These are phyloP conservation scores for Metarhizium rileyi DNA, from an alignment of 2,329 filamentous ascomycete genomes.

Conservation along the genomic window DNA sequence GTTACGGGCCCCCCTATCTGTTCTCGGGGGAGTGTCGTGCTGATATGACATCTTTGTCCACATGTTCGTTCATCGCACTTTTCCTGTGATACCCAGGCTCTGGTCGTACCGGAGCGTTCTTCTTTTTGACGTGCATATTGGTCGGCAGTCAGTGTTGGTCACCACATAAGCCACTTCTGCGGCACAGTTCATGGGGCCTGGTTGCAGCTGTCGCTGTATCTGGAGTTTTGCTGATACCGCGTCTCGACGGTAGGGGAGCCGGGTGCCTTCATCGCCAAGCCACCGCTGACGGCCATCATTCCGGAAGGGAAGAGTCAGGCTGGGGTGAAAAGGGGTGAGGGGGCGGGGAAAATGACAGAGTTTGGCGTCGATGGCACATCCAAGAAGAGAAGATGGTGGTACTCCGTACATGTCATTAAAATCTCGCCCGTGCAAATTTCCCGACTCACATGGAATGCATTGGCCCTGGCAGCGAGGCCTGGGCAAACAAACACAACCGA, in stretches of 20 bases:
- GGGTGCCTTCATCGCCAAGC: neutral
- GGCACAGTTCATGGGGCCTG: constrained; percentile 1
- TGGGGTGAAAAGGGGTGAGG: neutral
- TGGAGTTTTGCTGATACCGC: neutral
- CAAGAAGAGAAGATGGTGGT: neutral
- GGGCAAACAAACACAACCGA: constrained; percentile 1
- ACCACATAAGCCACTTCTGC: constrained; percentile 9
- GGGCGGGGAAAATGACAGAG: neutral
- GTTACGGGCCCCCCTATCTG: neutral
- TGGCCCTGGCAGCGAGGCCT: neutral
- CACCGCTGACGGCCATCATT: neutral
- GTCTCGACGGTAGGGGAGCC: neutral
- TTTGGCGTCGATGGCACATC: neutral
- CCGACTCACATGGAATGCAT: constrained; percentile 5
- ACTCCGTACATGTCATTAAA: neutral
- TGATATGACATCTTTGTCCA: neutral
- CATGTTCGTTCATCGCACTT: neutral
- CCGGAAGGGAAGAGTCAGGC: neutral
- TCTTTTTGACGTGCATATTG: constrained; percentile 9
- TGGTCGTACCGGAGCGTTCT: neutral
- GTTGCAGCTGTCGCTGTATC: neutral
- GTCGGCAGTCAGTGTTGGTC: constrained; percentile 12
- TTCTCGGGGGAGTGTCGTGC: neutral
- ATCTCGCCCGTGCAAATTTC: constrained; percentile 3
- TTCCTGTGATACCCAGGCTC: neutral